These are phyloP conservation scores for Mariannaea elegans DNA, from an alignment of 2,329 filamentous ascomycete genomes.

Conservation along the genomic window DNA sequence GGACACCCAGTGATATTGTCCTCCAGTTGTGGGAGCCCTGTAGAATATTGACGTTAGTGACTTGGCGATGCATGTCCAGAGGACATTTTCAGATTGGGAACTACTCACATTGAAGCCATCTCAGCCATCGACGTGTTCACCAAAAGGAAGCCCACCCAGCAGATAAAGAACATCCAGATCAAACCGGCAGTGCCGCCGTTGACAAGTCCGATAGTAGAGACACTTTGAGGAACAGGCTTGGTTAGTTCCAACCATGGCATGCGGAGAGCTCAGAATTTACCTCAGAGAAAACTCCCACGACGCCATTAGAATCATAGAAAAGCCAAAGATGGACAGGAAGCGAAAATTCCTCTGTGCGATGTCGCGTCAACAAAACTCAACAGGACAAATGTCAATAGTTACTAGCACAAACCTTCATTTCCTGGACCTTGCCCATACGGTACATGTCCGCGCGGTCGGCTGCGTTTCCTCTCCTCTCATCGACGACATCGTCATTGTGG, in stretches of 20 bases:
- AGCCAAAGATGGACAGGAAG: constrained; percentile 57
- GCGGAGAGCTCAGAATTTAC: constrained; percentile 18
- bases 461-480: constrained; percentile 32
- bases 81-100: neutral
- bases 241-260: neutral
- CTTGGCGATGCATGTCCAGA: neutral
- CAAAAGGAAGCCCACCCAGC: constrained; percentile 49
- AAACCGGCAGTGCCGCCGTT: constrained; percentile 58
- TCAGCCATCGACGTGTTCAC: constrained; percentile 57
- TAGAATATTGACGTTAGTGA: neutral
- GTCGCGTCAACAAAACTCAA: neutral
- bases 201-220: constrained; percentile 35
- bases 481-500: constrained; percentile 18
- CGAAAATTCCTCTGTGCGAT: constrained; percentile 52
- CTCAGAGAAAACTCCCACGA: constrained; percentile 54
- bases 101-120: constrained; percentile 55
- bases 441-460: constrained; percentile 38
- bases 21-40: constrained; percentile 62
- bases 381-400: accelerated
- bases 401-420: constrained; percentile 31
- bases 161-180: constrained; percentile 55
- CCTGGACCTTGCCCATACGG: constrained; percentile 33
- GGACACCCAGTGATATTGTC: constrained; percentile 67
- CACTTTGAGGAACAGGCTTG: constrained; percentile 4
- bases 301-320: constrained; percentile 56